Base-by-base conservation (phyloP, 2,329 filamentous ascomycete genomes). In the Talaromyces sp. region DNA sequence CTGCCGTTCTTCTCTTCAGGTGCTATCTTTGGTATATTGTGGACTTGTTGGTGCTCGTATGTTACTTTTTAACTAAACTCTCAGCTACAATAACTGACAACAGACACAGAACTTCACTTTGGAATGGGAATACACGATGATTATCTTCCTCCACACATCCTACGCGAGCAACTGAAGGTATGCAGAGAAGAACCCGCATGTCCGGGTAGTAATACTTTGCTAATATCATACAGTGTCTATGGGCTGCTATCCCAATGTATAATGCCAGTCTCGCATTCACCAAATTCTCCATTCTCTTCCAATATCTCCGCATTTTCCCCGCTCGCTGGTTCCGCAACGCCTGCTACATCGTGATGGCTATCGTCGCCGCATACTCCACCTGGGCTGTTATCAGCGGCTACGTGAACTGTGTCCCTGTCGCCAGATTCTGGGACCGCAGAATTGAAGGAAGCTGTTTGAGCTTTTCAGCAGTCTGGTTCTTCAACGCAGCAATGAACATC, bases 251-350 rank as follows among this genome's bases (percentile, higher is more conserved):
- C 19, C 65, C 68, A 8, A 55, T 70, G 46, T 71, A 71, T 57
- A 70, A 69, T 37, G 61, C 64, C 22, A 70, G 67, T 50, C 52
- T 72, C 37, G 60, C 54, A 45, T 69, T 68, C 52, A 76, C 73
- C 35, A 78, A 78, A 59, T 67, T 73, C 52, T 78, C 75, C 37
- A 75, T 79, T 49, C 65, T 79, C 20, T 68, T 76, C 33, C 76
- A 78, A 63, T 78, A 78, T 54, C 66, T 78, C 10, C 75, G 77
- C 27, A 71, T 80, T 49, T 77, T 79, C 62, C 66, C 61, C 41
- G 58, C 61, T 43, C 65, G 55, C 17, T 54, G 49, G 32, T 70
- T 68, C 39, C 65, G 74, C 17, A 50, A 66, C 7, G 51, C 62
- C 24, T 75, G 74, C 53, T 72, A 67, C 46, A 30, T 61, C 19